A percentile compares a stretch with the other conserved stretches of the same genome.
These are phyloP conservation scores for Allium cepa DNA, from an alignment of 106 monocot genomes.

Conservation along the genomic window DNA sequence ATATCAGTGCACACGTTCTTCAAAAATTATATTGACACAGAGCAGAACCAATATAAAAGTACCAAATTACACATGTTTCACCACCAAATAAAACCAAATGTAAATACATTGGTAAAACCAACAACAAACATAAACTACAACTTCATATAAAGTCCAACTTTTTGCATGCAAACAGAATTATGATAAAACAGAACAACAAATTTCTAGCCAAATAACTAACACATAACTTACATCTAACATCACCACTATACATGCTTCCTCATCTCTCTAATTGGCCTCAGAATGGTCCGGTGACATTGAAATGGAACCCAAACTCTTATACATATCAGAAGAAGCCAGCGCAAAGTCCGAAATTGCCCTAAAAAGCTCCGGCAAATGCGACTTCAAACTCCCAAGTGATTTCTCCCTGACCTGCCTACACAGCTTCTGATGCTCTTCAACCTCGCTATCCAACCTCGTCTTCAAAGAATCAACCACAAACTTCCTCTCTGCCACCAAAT, in stretches of 20 bases:
- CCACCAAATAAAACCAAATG: no score
- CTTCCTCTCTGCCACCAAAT: constrained; percentile 46
- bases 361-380: constrained; percentile 71
- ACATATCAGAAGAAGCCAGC: constrained; percentile 38
- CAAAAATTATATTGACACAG: no score
- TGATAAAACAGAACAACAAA: no score
- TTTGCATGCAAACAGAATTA: no score
- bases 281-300: neutral
- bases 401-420: constrained; percentile 78
- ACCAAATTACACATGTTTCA: no score
- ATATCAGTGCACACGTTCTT: no score
- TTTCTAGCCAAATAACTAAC: neutral
- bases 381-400: constrained; percentile 42
- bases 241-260: constrained; percentile 8
- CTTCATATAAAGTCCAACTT: no score
- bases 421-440: constrained; percentile 24
- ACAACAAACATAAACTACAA: no score
- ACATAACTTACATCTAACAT: constrained; percentile 8
- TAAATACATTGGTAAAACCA: no score
- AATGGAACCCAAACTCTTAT: constrained; percentile 26
- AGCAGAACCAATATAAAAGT: no score
- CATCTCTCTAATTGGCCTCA: neutral
- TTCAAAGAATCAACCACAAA: constrained; percentile 47
- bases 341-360: constrained; percentile 53
- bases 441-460: constrained; percentile 23